Evolutionary conservation across 345 rosid species (phyloP), one percentile per base, ranked within the genome.

Genomic region (Draba incana): DNA sequence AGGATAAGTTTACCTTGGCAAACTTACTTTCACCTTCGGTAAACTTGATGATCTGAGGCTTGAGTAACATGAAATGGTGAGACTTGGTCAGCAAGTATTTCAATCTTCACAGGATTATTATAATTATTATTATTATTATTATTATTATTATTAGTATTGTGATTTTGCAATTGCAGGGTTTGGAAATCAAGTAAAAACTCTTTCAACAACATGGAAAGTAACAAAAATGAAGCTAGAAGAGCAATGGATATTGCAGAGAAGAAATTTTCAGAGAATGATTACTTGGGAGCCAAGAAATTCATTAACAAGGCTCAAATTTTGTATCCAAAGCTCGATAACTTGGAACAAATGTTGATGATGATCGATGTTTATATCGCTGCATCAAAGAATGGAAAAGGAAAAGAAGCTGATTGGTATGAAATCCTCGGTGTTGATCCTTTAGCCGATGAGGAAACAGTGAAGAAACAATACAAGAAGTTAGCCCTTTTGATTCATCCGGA

Each of bases 401-500:
- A 20, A 8, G 89, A 92, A 71, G 70, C 66, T 11, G 86, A 88
- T 75, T 90, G 94, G 92, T 86, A 84, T 28, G 83, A 82, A 49
- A 62, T 90, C 38, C 90, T 90, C 27, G 88, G 88, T 49, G 80
- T 77, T 15, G 83, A 71, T 63, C 82, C 86, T 37, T 76, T 39
- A 57, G 90, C 81, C 37, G 88, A 88, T 78, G 94, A 86, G 20
- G 90, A 84, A 12, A 53, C 78, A 0, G 69, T 86, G 11, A 83
- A 76, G 75, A 88, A 82, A 64, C 87, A 84, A 51, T 88, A 84
- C 61, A 78, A 82, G 70, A 86, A 82, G 81, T 80, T 88, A 25
- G 87, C 86, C 41, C 75, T 88, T 71, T 66, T 80, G 68, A 86
- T 92, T 54, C 98, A 87, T 62, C 98, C 96, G 14, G 20, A 20